A percentile compares a stretch with the other conserved stretches of the same genome.
phyloP scores from a whole-genome alignment of 345 rosid genomes.

The Hibiscus tridactylites region DNA sequence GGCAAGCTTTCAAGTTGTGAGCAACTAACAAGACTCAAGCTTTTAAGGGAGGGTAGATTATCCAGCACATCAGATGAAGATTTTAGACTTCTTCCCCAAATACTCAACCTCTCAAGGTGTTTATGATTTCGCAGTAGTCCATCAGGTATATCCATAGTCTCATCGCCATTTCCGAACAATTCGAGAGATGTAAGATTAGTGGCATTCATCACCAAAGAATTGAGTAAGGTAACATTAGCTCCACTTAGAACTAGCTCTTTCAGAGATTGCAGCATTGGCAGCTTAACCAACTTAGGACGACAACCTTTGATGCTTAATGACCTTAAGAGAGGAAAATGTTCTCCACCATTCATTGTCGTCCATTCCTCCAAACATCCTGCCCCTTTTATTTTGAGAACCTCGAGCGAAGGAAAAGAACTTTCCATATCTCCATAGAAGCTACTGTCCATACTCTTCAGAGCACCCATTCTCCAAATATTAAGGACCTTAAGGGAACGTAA shows the following conservation, averaged over 20 bases:
- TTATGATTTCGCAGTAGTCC: background rate
- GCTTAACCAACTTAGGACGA: slow-evolving; percentile 1
- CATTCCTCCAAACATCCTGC: background rate
- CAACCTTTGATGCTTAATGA: background rate
- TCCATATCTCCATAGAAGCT: background rate
- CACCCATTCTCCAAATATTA: accelerated
- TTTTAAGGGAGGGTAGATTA: background rate
- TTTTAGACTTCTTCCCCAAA: no score
- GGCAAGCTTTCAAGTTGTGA: no score
- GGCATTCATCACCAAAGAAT: background rate
- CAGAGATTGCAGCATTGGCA: background rate
- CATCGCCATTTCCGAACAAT: background rate
- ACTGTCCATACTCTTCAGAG: background rate
- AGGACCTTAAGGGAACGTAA: background rate
- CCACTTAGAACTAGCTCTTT: accelerated
- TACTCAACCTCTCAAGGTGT: background rate
- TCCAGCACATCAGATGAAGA: background rate
- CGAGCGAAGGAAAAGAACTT: background rate
- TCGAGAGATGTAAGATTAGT: background rate
- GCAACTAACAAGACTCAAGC: accelerated
- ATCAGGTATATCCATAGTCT: background rate
- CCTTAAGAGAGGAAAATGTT: background rate
- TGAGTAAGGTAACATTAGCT: background rate
- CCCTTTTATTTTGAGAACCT: background rate
- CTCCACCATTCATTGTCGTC: background rate